A percentile compares a stretch with the other conserved stretches of the same genome.
Conservation (phyloP, 345 rosid species). For the Geranium brycei region DNA sequence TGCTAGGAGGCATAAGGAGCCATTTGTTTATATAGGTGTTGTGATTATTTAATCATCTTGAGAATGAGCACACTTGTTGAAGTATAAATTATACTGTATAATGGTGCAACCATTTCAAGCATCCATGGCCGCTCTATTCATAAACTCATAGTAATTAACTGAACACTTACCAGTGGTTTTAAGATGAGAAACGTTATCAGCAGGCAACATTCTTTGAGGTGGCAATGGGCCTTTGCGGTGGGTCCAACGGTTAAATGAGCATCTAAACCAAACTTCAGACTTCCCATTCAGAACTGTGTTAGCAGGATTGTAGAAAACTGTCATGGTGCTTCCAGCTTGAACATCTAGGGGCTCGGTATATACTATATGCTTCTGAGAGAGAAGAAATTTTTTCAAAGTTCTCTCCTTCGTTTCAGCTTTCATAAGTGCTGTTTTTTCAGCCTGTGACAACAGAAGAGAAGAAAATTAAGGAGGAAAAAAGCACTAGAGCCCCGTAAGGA, state of each 20-base stretch:
- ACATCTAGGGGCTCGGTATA: constrained; percentile 77
- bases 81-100: too few relatives aligned
- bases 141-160: neutral
- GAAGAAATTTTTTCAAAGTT: constrained; percentile 60
- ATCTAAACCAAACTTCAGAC: constrained; percentile 79
- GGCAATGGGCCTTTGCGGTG: constrained; percentile 63
- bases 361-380: constrained; percentile 72
- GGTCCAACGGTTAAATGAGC: constrained; percentile 91
- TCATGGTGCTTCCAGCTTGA: constrained; percentile 58
- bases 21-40: too few relatives aligned
- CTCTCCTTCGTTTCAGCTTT: constrained; percentile 64
- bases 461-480: constrained; percentile 2
- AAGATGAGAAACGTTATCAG: constrained; percentile 39
- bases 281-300: constrained; percentile 72
- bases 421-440: constrained; percentile 46
- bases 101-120: neutral
- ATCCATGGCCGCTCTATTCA: neutral
- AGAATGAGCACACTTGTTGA: too few relatives aligned
- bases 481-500: neutral
- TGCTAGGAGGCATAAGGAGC: neutral
- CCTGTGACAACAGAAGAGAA: constrained; percentile 29
- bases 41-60: too few relatives aligned
- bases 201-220: constrained; percentile 68
- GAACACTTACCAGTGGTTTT: constrained; percentile 45
- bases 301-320: constrained; percentile 72